A percentile compares a stretch with the other conserved stretches of the same genome.
Evolutionary conservation across 495 filamentous ascomycete species (phyloP).

Genomic region (Amphirosellinia nigrospora): DNA sequence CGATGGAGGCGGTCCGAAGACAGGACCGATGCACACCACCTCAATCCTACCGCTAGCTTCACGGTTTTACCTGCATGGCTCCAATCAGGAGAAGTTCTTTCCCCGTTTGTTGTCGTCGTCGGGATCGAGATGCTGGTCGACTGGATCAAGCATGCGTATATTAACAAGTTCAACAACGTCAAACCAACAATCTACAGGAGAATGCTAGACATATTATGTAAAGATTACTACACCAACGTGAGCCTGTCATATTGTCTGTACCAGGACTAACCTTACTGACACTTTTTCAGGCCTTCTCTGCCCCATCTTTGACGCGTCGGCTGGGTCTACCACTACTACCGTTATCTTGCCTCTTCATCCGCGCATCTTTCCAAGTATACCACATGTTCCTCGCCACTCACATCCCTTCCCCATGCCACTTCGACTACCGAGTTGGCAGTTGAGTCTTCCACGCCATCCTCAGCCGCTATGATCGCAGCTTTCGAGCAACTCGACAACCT

Average conservation of each 20-base stretch:
- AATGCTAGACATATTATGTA: conserved; percentile 90
- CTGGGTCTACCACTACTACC: conserved; percentile 93
- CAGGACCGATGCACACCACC: conserved; percentile 52
- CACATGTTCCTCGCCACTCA: conserved; percentile 95
- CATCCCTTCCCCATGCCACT: conserved; percentile 74
- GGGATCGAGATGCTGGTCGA: conserved; percentile 97
- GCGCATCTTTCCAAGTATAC: conserved; percentile 93
- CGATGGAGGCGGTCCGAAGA: conserved; percentile 49
- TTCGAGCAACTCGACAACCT: conserved; percentile 77
- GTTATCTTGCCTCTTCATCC: conserved; percentile 92
- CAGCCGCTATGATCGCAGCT: conserved; percentile 72
- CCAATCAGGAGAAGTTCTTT: conserved; percentile 79
- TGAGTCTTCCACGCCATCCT: conserved; percentile 58
- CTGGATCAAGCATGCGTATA: conserved; percentile 96
- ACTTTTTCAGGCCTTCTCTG: conserved; percentile 73
- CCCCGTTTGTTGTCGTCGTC: conserved; percentile 89
- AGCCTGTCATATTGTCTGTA: conserved; percentile 31
- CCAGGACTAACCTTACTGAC: neutral
- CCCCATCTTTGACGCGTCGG: conserved; percentile 81
- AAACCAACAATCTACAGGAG: conserved; percentile 86
- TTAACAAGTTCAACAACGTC: conserved; percentile 97
- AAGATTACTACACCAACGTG: conserved; percentile 96
- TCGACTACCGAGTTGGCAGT: conserved; percentile 67
- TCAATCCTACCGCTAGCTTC: conserved; percentile 82
- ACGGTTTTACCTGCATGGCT: conserved; percentile 84